Evolutionary conservation across 2,329 filamentous ascomycete genomes (phyloP), one percentile per base, ranked within the genome.

Genomic region (Aspergillus luchuensis): DNA sequence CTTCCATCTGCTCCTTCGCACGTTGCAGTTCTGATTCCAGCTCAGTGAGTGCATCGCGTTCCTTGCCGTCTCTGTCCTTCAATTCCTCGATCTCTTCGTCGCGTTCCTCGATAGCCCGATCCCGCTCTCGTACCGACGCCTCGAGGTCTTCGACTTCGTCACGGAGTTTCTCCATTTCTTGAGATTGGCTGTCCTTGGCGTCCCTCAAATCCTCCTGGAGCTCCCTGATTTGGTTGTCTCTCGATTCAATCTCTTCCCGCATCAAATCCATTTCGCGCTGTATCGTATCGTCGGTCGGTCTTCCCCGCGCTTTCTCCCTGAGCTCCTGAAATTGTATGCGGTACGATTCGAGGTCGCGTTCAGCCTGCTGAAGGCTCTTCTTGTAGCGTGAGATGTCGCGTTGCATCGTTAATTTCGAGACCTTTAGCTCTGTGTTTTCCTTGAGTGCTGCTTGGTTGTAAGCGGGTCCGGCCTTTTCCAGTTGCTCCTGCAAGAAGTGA

Each of bases 371-470:
- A 10, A 99, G 82, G 43, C 89, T 89, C 74, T 97, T 98, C 74
- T 91, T 91, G 79, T 94, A 95, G 66, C 88, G 88, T 67, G 90
- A 87, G 17, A 99, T 83, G 69, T 99, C 95, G 62, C 89, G 87
- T 73, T 95, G 89, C 86, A 98, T 90, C 0, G 91, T 94, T 62
- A 96, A 87, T 72, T 91, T 91, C 78, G 95, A 90, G 60, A 97
- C 92, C 76, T 98, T 98, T 57, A 99, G 86, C 66, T 96, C 93
- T 4, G 95, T 96, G 73, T 99, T 99, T 77, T 99, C 95, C 73
- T 91, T 92, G 28, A 99, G 81, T 3, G 94, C 92, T 30, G 88
- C 87, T 75, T 96, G 90, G 70, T 93, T 96, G 80, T 93, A 95
- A 58, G 93, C 92, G 7, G 91, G 92, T 0, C 94, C 94, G 57